Percentiles rank a stretch among this genome's conserved stretches.
phyloP scores from a whole-genome alignment of 108 stramenopile genomes.

The Cyclotella atomus region DNA sequence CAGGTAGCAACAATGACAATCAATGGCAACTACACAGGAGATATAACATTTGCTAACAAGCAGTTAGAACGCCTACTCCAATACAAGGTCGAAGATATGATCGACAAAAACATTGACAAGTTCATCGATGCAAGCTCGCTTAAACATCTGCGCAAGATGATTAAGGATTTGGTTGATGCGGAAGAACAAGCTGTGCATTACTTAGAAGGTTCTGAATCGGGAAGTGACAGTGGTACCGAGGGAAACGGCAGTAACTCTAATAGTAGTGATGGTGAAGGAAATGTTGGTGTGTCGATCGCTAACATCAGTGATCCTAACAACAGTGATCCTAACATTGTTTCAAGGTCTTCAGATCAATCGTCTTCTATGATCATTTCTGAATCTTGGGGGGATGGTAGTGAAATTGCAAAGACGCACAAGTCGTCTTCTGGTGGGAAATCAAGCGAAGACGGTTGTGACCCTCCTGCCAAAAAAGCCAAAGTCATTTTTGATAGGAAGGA shows the following conservation, averaged over 20 bases:
- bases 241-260: neutral
- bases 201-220: neutral
- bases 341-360: neutral
- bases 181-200: neutral
- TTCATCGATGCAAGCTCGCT: neutral
- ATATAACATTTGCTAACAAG: neutral
- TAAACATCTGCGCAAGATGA: neutral
- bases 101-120: neutral
- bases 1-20: neutral
- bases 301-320: neutral
- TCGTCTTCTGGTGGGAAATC: neutral
- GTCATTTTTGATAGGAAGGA: neutral
- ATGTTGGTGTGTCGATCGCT: no score
- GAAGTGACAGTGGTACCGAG: neutral
- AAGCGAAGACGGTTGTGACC: neutral
- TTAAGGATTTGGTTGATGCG: neutral
- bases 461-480: neutral
- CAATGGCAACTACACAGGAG: neutral
- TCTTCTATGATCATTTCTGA: neutral
- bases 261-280: neutral
- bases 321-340: neutral
- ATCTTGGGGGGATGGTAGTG: neutral
- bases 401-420: neutral
- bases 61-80: neutral
- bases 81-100: neutral